Base-by-base conservation (phyloP, 176 grass and related monocot species). In the Oropetium thomaeum region DNA sequence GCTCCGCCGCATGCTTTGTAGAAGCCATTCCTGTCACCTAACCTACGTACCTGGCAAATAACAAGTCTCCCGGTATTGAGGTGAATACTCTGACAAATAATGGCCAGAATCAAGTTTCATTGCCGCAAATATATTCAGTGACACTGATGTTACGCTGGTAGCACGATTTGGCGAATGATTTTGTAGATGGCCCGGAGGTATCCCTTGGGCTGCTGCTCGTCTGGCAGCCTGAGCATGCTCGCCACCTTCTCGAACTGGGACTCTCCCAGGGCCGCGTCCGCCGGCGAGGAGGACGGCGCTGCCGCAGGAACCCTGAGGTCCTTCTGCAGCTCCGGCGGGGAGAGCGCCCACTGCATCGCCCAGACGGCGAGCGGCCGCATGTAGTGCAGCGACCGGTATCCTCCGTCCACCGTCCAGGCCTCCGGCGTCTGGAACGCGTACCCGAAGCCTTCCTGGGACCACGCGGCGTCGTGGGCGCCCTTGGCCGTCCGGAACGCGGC, bases 301-400 rank as follows among this genome's bases (percentile, higher is more conserved):
- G 1, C 1, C 11, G 33, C 26, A 4, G 14, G n/a, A n/a, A n/a
- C n/a, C 11, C 66, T 20, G 10, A 86, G 72, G 45, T 82, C 79
- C 37, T 9, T 69, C 74, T 89, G 79, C 32, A 94, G 82, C 65
- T 79, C 58, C 8, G 82, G 84, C 32, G 79, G 86, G 57, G 89
- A 86, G 41, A 98, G 53, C 79, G 96, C 91, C 88, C 86, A 95
- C 71, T 95, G 96, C 96, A 95, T 86, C 2, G 89, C 89, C 96
- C 96, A 98, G 57, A 98, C 81, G 2, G 28, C 77, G 1, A 98
- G 82, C 33, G 89, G 96, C 20, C 96, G 86, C 96, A 94, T 94
- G 79, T 98, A 98, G 37, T 90, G 86, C 31, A 94, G 70, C 31
- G 89, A 85, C 1, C 91, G 81, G 69, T 92, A 98, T 27, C 90